Percentiles rank a stretch among this genome's conserved stretches.
Evolutionary conservation across 352 stramenopile species (phyloP).

Genomic region (Peronospora tabacina): DNA sequence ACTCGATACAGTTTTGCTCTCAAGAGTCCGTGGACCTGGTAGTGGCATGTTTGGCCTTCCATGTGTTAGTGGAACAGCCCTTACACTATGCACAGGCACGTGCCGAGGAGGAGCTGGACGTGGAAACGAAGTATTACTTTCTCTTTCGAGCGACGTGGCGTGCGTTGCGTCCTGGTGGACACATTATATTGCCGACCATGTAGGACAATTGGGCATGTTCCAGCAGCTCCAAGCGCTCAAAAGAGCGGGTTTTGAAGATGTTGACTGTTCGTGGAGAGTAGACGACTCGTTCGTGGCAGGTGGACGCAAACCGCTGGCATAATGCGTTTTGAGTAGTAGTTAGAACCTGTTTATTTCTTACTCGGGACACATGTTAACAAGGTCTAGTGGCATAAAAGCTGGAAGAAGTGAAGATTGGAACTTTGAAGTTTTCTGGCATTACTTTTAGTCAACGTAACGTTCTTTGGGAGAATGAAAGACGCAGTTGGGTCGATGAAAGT

Average conservation of each 20-base stretch:
- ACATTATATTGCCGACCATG: slow-evolving; percentile 64
- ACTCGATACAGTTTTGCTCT: slow-evolving; percentile 20
- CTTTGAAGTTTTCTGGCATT: no score
- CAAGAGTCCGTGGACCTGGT: slow-evolving; percentile 44
- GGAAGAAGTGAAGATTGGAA: no score
- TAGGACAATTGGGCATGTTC: slow-evolving; percentile 59
- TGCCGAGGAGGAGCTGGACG: slow-evolving; percentile 1
- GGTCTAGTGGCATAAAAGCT: no score
- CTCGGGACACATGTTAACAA: no score
- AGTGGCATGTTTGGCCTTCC: slow-evolving; percentile 53
- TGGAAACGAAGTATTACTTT: slow-evolving; percentile 36
- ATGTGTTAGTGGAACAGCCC: slow-evolving; percentile 52
- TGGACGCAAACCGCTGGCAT: slow-evolving; percentile 29
- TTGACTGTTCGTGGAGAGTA: slow-evolving; percentile 70
- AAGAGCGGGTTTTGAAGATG: slow-evolving; percentile 56
- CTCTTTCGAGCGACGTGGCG: slow-evolving; percentile 51
- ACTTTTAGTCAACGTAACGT: no score
- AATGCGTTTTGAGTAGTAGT: no score
- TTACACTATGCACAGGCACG: slow-evolving; percentile 34
- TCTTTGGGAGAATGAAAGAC: no score
- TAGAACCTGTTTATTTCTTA: no score
- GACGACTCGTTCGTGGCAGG: slow-evolving; percentile 70
- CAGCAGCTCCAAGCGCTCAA: slow-evolving; percentile 49
- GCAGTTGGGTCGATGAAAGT: no score
- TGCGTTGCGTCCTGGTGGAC: slow-evolving; percentile 49